Conservation (phyloP, 2,329 filamentous ascomycete species). For the Colletotrichum paranaense region DNA sequence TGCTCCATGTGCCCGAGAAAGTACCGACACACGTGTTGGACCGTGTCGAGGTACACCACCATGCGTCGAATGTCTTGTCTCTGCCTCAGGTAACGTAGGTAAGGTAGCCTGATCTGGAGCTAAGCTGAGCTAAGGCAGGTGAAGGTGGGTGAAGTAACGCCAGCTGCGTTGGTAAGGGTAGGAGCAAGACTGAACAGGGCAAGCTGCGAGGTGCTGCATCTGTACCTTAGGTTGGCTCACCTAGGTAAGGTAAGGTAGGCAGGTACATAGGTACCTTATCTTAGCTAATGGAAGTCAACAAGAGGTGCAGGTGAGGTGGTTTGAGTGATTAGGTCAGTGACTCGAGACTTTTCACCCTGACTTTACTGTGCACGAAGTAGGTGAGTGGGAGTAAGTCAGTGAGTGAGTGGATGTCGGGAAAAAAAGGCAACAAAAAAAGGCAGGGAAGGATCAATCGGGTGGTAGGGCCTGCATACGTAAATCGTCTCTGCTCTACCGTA, state of each 20-base stretch:
- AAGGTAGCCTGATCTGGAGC: not conserved
- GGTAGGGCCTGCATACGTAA: constrained; percentile 14
- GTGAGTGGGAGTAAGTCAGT: too few relatives aligned
- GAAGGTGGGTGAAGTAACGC: not conserved
- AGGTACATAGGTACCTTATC: not conserved
- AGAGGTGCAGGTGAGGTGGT: not conserved
- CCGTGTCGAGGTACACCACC: not conserved
- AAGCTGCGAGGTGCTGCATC: not conserved
- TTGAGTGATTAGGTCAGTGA: not conserved
- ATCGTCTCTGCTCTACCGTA: not conserved
- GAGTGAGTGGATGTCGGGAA: not conserved
- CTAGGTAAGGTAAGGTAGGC: too few relatives aligned
- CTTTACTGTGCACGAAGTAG: not conserved
- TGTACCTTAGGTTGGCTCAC: not conserved
- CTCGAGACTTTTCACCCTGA: not conserved
- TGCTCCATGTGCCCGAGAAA: constrained; percentile 7
- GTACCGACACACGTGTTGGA: not conserved
- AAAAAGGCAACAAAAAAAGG: not conserved
- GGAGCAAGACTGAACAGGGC: not conserved
- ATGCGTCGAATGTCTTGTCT: not conserved
- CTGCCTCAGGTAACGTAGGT: not conserved
- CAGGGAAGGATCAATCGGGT: not conserved
- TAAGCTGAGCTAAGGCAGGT: constrained; percentile 6
- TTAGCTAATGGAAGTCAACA: not conserved
- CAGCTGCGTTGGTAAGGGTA: too few relatives aligned